These are phyloP conservation scores for Tritrichomonas foetus DNA, from an alignment of 208 protist species.

Conservation along the genomic window DNA sequence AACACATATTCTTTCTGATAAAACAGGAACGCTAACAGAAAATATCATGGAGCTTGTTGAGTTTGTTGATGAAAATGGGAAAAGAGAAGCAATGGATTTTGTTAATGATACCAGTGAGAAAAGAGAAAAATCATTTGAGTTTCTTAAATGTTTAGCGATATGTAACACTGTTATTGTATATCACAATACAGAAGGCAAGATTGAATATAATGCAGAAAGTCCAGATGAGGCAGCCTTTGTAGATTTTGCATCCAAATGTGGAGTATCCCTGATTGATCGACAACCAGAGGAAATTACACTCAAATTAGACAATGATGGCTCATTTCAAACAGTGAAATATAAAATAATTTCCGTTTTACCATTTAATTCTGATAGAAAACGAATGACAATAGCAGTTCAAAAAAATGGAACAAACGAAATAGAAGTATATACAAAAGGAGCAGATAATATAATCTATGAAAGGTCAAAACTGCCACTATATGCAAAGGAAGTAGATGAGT, in stretches of 20 bases:
- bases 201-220: not conserved
- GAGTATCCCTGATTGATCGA: not conserved
- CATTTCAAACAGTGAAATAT: not conserved
- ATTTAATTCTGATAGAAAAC: conserved; percentile 46
- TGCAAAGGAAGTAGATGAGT: not conserved
- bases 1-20: conserved; percentile 53
- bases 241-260: not conserved
- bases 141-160: not conserved
- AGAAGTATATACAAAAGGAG: not conserved
- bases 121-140: not conserved
- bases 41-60: conserved; percentile 49
- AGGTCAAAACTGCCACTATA: not conserved
- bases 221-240: not conserved
- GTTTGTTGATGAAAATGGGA: not conserved
- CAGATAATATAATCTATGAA: not conserved
- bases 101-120: too few relatives aligned
- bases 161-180: conserved; percentile 23
- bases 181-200: not conserved
- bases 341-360: conserved; percentile 71
- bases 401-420: not conserved
- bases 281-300: not conserved
- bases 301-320: not conserved
- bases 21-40: conserved; percentile 92
- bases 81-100: not conserved
- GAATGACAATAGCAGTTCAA: conserved; percentile 42